Conservation (phyloP, 352 stramenopile species). For the Phytophthora multivora region DNA sequence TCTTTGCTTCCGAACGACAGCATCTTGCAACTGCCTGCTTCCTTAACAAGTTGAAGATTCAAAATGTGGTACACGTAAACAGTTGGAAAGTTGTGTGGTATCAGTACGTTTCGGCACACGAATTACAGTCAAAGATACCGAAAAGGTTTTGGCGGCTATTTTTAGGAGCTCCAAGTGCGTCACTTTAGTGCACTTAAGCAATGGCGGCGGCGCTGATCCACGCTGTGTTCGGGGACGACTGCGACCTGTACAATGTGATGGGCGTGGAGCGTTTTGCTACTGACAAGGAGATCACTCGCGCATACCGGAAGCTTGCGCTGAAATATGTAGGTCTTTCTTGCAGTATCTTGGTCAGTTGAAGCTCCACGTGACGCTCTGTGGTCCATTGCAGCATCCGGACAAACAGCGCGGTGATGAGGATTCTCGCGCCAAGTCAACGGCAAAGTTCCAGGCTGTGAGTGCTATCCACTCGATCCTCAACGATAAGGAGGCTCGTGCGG, state of each 20-base stretch:
- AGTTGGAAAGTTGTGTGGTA: conserved; percentile 5
- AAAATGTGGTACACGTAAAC: conserved; percentile 22
- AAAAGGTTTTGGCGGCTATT: conserved; percentile 2
- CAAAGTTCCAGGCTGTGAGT: conserved; percentile 89
- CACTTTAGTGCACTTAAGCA: not conserved
- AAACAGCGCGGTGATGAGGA: conserved; percentile 84
- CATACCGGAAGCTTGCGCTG: conserved; percentile 73
- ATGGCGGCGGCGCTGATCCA: conserved; percentile 56
- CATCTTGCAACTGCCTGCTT: conserved; percentile 16
- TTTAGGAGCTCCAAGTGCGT: conserved; percentile 5
- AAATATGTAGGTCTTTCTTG: conserved; percentile 54
- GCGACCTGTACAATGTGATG: conserved; percentile 83
- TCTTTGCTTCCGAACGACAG: conserved; percentile 54
- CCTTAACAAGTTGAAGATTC: conserved; percentile 36
- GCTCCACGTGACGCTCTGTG: conserved; percentile 1
- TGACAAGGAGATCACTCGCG: conserved; percentile 75
- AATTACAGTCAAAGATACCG: no score
- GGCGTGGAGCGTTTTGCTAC: conserved; percentile 53
- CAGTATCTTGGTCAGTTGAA: conserved; percentile 12
- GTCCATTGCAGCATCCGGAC: conserved; percentile 78
- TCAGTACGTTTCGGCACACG: not conserved
- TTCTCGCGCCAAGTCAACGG: conserved; percentile 54
- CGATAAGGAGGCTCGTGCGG: conserved; percentile 65
- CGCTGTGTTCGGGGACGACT: conserved; percentile 62
- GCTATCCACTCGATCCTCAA: conserved; percentile 87